Evolutionary conservation across 225 moss, liverwort and hornwort species (phyloP).

Genomic region (Polytrichum formosum): DNA sequence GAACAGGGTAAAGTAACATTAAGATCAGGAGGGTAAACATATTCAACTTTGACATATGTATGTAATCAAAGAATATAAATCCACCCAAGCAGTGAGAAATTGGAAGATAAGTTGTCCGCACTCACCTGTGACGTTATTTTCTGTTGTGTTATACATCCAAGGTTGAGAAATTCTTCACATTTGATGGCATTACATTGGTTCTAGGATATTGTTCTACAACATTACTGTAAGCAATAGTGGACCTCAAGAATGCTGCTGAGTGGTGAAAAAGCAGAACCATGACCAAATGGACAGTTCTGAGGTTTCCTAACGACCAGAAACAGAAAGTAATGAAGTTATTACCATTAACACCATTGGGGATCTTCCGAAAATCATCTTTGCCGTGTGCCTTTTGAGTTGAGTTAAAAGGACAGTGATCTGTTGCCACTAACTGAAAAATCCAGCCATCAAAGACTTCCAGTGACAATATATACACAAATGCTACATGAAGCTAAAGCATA

Average conservation of each 20-base stretch:
- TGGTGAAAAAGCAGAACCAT: too few species aligned
- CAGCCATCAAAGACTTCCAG: neutral
- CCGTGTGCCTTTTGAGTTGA: conserved; percentile 89
- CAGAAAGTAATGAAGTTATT: neutral
- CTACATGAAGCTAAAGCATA: neutral
- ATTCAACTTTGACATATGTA: neutral
- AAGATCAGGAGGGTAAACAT: neutral
- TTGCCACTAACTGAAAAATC: conserved; percentile 74
- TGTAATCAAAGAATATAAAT: too few species aligned
- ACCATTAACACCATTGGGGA: conserved; percentile 99
- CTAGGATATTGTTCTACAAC: too few species aligned
- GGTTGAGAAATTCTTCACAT: too few species aligned
- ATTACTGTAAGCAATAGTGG: too few species aligned
- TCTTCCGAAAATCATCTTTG: conserved; percentile 77
- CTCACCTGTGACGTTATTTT: too few species aligned
- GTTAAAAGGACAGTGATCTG: conserved; percentile 95
- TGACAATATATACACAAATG: neutral
- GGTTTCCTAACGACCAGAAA: neutral
- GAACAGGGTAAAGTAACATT: neutral
- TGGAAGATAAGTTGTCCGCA: too few species aligned
- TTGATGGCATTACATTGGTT: too few species aligned
- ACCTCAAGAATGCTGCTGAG: too few species aligned
- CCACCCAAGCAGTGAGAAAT: too few species aligned
- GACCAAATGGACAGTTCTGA: too few species aligned
- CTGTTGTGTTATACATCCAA: too few species aligned